Evolutionary conservation across 257 asterid species (phyloP).

Genomic region (Lantana camara): DNA sequence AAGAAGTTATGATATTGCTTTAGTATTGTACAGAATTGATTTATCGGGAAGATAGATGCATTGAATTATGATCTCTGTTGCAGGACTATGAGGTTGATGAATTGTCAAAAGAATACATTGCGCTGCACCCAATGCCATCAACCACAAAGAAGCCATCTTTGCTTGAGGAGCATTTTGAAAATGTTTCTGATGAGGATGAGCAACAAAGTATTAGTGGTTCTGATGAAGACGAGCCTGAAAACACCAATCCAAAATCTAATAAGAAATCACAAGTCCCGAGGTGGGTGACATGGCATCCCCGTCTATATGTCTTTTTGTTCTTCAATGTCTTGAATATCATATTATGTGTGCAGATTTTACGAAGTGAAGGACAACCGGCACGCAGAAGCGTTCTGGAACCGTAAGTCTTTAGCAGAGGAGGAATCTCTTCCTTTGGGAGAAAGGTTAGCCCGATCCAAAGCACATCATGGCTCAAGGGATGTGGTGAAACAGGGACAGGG

Average conservation of each 20-base stretch:
- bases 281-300: too few relatives aligned
- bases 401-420: slow-evolving; percentile 68
- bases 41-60: background rate
- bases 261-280: too few relatives aligned
- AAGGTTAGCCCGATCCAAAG: slow-evolving; percentile 52
- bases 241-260: slow-evolving; percentile 19
- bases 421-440: slow-evolving; percentile 84
- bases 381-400: slow-evolving; percentile 81
- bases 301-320: too few relatives aligned
- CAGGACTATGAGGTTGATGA: slow-evolving; percentile 93
- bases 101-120: slow-evolving; percentile 61
- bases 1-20: background rate
- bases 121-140: slow-evolving; percentile 77
- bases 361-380: slow-evolving; percentile 93
- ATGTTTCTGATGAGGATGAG: slow-evolving; percentile 59
- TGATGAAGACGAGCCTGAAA: slow-evolving; percentile 61
- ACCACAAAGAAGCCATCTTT: slow-evolving; percentile 60
- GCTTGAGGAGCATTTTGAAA: slow-evolving; percentile 84
- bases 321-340: background rate
- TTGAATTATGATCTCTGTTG: slow-evolving; percentile 16
- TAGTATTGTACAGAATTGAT: background rate
- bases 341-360: slow-evolving; percentile 54
- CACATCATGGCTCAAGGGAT: slow-evolving; percentile 31
- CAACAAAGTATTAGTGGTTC: slow-evolving; percentile 54
- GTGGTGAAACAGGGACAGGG: slow-evolving; percentile 76